Percentiles rank a stretch among this genome's conserved stretches.
Evolutionary conservation across 352 stramenopile species (phyloP).

Genomic region (Phytopythium montanum): DNA sequence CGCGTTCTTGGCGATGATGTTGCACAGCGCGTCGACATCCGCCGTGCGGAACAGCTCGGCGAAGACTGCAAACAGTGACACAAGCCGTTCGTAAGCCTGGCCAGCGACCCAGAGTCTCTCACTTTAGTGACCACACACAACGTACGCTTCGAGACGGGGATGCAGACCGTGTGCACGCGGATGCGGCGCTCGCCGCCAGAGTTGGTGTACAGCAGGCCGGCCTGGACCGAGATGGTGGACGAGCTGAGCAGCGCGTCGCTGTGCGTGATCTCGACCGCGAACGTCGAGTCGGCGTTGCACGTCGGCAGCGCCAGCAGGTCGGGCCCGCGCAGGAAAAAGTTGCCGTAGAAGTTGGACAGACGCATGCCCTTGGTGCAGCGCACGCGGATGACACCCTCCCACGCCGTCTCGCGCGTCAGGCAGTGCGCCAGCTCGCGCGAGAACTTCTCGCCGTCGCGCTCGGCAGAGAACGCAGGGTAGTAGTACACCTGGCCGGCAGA

Average conservation of each 20-base stretch:
- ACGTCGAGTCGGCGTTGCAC: constrained; percentile 94
- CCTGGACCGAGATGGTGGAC: constrained; percentile 94
- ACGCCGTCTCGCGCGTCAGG: constrained; percentile 91
- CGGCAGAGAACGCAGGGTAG: constrained; percentile 93
- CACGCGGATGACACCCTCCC: constrained; percentile 97
- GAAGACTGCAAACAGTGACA: constrained; percentile 44
- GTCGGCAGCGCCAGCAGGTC: constrained; percentile 97
- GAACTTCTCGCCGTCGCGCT: constrained; percentile 93
- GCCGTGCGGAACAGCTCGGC: constrained; percentile 91
- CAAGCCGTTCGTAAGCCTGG: too few species aligned
- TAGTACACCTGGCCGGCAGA: constrained; percentile 96
- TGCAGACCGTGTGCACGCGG: constrained; percentile 95
- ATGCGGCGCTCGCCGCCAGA: constrained; percentile 96
- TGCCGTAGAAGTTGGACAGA: constrained; percentile 98
- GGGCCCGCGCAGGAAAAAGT: constrained; percentile 96
- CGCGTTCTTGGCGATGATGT: constrained; percentile 94
- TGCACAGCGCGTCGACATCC: constrained; percentile 92
- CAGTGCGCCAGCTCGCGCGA: constrained; percentile 90
- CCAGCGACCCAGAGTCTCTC: too few species aligned
- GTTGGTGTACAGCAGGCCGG: constrained; percentile 98
- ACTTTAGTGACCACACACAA: too few species aligned
- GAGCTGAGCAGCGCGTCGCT: constrained; percentile 95
- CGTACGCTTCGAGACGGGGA: constrained; percentile 90
- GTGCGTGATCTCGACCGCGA: constrained; percentile 96
- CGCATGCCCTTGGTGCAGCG: constrained; percentile 96